Evolutionary conservation across 148 eudicot species (phyloP), one percentile per base, ranked within the genome.

Genomic region (Polygonum maritimum): DNA sequence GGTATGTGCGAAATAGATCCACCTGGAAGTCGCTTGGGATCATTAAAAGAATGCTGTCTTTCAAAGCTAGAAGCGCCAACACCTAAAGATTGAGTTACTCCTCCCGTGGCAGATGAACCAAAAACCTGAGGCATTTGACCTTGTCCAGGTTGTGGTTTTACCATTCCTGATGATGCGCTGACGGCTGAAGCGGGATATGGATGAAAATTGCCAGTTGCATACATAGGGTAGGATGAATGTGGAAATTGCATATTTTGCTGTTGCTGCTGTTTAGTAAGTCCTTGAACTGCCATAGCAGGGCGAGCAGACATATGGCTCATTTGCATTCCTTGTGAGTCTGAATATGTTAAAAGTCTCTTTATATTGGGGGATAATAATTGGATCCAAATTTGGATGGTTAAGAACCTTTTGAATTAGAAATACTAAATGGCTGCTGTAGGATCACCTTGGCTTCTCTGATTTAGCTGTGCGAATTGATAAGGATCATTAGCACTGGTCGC

Each of bases 211-310:
- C 84, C 80, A 57, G 71, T 84, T 78, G 89, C 98, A 83, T 85
- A 84, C 82, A 88, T 77, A 44, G 96, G 85, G 81, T 83, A 85
- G 57, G 92, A 85, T 45, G 86, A n/a, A 67, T 86, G 95, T 21
- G 97, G 73, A 79, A 89, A 90, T 78, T 89, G 96, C 83, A 88
- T 54, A 76, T 90, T 89, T 57, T 90, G 97, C 67, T 88, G 97
- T 49, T 88, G 90, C 72, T 89, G 97, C 84, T 84, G 87, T 78
- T 88, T 92, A 65, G 78, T 79, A 81, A 90, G 89, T 31, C 96
- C 97, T 78, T 86, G 94, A 6, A 83, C 54, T 51, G 89, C 79
- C 57, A 77, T 79, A 13, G 83, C 58, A 19, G 88, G 65, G 40
- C 80, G 86, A 74, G 83, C 87, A 74, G 90, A 15, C 62, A 81